Percentiles rank a stretch among this genome's conserved stretches.
Evolutionary conservation across 805 yeast species (phyloP).

Genomic region (Candida argentea): DNA sequence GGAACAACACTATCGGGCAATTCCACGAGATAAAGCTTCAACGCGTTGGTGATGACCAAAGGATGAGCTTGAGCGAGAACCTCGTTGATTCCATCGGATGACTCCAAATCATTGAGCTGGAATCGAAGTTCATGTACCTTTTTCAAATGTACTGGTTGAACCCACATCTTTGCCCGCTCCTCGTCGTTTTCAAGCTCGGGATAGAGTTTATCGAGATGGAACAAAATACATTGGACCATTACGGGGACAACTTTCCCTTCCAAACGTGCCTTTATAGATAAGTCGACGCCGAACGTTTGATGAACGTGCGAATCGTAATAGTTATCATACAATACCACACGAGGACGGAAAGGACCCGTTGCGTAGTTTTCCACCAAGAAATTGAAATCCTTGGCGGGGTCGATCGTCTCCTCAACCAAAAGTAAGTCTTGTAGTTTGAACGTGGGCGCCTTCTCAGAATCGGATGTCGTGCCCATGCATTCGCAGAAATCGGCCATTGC

Average conservation of each 20-base stretch:
- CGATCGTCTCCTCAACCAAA: conserved; percentile 59
- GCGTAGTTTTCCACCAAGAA: conserved; percentile 56
- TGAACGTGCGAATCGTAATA: conserved; percentile 59
- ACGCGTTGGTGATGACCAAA: conserved; percentile 52
- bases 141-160: conserved; percentile 49
- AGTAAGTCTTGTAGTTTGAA: conserved; percentile 54
- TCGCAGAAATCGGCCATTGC: conserved; percentile 66
- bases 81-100: conserved; percentile 19
- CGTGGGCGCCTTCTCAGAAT: conserved; percentile 49
- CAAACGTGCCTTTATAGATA: conserved; percentile 58
- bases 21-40: conserved; percentile 68
- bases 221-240: conserved; percentile 51
- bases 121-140: conserved; percentile 53
- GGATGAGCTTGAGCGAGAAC: conserved; percentile 35
- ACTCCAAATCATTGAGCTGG: conserved; percentile 32
- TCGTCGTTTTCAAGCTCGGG: conserved; percentile 64
- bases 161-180: conserved; percentile 61
- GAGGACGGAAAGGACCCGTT: conserved; percentile 69
- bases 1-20: conserved; percentile 72
- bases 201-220: conserved; percentile 58
- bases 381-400: conserved; percentile 59
- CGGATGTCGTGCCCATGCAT: conserved; percentile 53
- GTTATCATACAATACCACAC: conserved; percentile 65
- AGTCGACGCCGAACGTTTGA: conserved; percentile 74
- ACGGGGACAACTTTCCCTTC: conserved; percentile 68